These are phyloP conservation scores for Zasmidium angulare DNA, from an alignment of 2,329 filamentous ascomycete species.

Conservation along the genomic window DNA sequence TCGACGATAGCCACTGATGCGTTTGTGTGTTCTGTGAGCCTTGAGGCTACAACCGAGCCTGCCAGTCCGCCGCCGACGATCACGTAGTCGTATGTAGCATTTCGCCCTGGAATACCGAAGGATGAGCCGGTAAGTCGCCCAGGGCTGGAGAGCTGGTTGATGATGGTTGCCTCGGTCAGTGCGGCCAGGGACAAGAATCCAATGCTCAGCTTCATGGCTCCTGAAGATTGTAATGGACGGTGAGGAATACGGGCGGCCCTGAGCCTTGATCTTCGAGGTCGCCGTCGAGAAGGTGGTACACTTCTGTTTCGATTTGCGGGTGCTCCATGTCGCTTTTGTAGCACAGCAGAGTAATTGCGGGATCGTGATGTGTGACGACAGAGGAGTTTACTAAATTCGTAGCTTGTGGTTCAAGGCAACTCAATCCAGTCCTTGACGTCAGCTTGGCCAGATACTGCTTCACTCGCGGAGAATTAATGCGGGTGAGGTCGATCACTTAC, in stretches of 20 bases:
- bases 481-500: not conserved
- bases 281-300: too few species aligned
- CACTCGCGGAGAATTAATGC: not conserved
- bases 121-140: slow-evolving; percentile 15
- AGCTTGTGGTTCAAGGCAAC: not conserved
- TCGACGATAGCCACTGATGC: slow-evolving; percentile 32
- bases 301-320: too few species aligned
- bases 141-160: slow-evolving; percentile 6
- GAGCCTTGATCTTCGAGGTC: too few species aligned
- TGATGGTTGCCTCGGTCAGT: slow-evolving; percentile 4
- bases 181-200: not conserved
- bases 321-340: too few species aligned
- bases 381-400: too few species aligned
- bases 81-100: slow-evolving; percentile 27
- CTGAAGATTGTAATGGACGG: not conserved
- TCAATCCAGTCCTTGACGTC: not conserved
- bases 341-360: too few species aligned
- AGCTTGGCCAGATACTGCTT: not conserved
- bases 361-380: too few species aligned
- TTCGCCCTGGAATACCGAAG: slow-evolving; percentile 20
- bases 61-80: slow-evolving; percentile 30
- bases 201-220: not conserved
- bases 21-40: slow-evolving; percentile 24
- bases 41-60: slow-evolving; percentile 26
- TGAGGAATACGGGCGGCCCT: too few species aligned